These are phyloP conservation scores for Mucor lusitanicus DNA, from an alignment of 371 early-diverging fungal genomes.

Conservation along the genomic window DNA sequence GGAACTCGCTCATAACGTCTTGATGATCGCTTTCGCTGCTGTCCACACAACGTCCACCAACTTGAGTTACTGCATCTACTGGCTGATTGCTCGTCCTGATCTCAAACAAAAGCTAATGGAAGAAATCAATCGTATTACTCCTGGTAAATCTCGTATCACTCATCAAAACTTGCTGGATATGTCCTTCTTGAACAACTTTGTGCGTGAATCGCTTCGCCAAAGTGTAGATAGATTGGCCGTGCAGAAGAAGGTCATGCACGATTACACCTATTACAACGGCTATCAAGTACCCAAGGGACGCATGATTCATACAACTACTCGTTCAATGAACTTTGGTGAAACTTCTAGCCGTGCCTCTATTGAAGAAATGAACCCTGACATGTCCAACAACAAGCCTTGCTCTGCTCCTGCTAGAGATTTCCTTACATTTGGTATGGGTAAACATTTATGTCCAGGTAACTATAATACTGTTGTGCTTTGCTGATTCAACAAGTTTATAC, in stretches of 20 bases:
- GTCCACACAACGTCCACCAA: conserved; percentile 40
- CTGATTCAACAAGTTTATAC: background rate
- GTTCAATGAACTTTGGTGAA: conserved; percentile 33
- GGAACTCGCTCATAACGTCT: conserved; percentile 22
- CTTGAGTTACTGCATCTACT: conserved; percentile 28
- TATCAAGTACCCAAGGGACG: conserved; percentile 40
- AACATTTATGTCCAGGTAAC: conserved; percentile 34
- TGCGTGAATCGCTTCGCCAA: conserved; percentile 39
- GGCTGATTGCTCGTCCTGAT: conserved; percentile 42
- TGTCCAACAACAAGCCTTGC: conserved; percentile 15
- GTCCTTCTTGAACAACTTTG: conserved; percentile 33
- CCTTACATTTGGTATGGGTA: conserved; percentile 38
- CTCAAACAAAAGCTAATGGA: conserved; percentile 14
- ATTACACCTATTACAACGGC: conserved; percentile 40
- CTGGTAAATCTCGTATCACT: conserved; percentile 23
- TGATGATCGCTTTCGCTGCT: conserved; percentile 43
- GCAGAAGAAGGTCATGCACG: conserved; percentile 28
- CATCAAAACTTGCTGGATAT: conserved; percentile 29
- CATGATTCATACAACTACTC: conserved; percentile 21
- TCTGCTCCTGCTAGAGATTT: conserved; percentile 31
- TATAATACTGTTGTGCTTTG: background rate
- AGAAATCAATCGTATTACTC: conserved; percentile 32
- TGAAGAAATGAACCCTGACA: conserved; percentile 31
- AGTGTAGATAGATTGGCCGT: conserved; percentile 34
- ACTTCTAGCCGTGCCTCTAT: conserved; percentile 12